phyloP scores from a whole-genome alignment of 768 basidiomycete genomes.

The Mycena epipterygia region DNA sequence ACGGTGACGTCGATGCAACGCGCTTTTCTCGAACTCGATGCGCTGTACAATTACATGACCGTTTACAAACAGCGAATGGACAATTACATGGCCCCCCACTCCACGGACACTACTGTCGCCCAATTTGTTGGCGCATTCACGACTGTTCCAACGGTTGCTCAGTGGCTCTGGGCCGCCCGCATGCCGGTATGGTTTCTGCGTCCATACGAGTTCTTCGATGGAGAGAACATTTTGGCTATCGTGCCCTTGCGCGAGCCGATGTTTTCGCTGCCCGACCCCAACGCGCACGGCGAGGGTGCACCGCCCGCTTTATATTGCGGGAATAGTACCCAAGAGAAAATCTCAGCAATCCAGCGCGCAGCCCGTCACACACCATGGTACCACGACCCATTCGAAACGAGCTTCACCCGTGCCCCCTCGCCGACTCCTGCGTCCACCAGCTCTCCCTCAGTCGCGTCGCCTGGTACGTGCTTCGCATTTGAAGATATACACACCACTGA shows the following conservation, averaged over 20 bases:
- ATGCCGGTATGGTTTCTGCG: slow-evolving; percentile 7
- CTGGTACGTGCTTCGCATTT: too few relatives aligned
- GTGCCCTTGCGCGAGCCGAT: not conserved
- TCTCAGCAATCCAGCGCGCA: not conserved
- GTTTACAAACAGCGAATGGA: too few relatives aligned
- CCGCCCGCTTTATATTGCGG: not conserved
- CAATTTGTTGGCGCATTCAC: slow-evolving; percentile 1
- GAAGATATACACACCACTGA: too few relatives aligned
- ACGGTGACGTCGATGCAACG: slow-evolving; percentile 2
- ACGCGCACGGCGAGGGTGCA: not conserved
- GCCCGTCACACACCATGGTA: not conserved
- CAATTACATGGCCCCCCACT: too few relatives aligned
- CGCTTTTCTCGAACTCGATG: not conserved
- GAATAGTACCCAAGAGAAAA: not conserved
- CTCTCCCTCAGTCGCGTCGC: too few relatives aligned
- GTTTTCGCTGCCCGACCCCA: not conserved
- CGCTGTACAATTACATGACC: too few relatives aligned
- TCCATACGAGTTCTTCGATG: not conserved
- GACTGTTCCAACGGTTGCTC: not conserved
- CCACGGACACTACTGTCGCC: not conserved
- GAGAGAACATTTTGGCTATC: not conserved
- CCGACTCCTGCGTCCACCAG: too few relatives aligned
- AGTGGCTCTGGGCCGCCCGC: not conserved
- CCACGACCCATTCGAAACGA: not conserved
- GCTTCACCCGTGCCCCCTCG: too few relatives aligned